A percentile compares a stretch with the other conserved stretches of the same genome.
Evolutionary conservation across 2,329 filamentous ascomycete genomes (phyloP).

Genomic region (Talaromyces sp.): DNA sequence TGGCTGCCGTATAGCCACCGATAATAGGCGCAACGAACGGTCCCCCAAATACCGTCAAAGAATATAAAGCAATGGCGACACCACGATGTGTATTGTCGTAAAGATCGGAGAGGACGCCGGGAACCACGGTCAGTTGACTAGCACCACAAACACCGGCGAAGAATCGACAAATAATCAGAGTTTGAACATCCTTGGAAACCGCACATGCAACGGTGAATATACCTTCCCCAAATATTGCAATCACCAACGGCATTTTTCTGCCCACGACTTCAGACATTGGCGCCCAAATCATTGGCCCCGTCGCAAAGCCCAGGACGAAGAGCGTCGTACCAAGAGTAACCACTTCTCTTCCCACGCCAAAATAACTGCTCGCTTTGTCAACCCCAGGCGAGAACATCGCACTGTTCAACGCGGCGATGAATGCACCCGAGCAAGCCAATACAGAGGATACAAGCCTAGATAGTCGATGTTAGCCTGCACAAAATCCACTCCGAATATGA

Average conservation of each 20-base stretch:
- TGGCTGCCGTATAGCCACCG: slow-evolving; percentile 53
- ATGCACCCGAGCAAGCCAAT: slow-evolving; percentile 47
- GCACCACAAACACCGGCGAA: slow-evolving; percentile 50
- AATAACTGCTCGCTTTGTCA: slow-evolving; percentile 50
- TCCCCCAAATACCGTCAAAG: slow-evolving; percentile 50
- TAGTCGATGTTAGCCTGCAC: neutral
- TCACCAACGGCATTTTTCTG: slow-evolving; percentile 52
- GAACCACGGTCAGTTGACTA: slow-evolving; percentile 46
- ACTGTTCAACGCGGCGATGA: slow-evolving; percentile 54
- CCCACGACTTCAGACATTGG: slow-evolving; percentile 63
- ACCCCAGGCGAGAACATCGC: slow-evolving; percentile 71
- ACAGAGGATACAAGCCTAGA: slow-evolving; percentile 26
- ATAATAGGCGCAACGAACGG: slow-evolving; percentile 52
- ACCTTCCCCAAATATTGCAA: slow-evolving; percentile 44
- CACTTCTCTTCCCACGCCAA: slow-evolving; percentile 47
- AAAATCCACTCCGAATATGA: neutral
- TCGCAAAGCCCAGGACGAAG: slow-evolving; percentile 54
- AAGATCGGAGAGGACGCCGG: slow-evolving; percentile 49
- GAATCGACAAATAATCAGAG: slow-evolving; percentile 47
- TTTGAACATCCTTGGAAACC: slow-evolving; percentile 42
- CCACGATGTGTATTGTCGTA: slow-evolving; percentile 46
- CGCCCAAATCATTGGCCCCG: slow-evolving; percentile 64
- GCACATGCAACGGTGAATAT: slow-evolving; percentile 51
- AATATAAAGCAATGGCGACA: slow-evolving; percentile 47
- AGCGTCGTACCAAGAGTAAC: slow-evolving; percentile 49